Percentiles rank a stretch among this genome's conserved stretches.
Evolutionary conservation across 768 basidiomycete species (phyloP).

Genomic region (Lactifluus piperatus): DNA sequence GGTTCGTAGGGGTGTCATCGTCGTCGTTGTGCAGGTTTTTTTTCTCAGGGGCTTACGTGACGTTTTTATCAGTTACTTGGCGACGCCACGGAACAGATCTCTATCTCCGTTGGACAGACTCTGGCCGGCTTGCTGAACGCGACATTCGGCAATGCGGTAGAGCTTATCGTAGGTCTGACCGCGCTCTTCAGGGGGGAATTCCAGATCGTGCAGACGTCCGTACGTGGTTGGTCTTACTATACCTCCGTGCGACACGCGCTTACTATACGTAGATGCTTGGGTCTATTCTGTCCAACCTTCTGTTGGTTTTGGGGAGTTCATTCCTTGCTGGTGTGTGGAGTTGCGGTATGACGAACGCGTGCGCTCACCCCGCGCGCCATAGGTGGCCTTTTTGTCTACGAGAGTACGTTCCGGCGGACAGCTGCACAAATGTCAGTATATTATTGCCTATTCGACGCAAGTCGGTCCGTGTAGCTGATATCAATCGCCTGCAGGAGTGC

Average conservation of each 20-base stretch:
- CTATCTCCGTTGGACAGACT: slow-evolving; percentile 70
- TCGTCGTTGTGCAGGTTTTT: too few relatives aligned
- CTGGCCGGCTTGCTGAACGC: slow-evolving; percentile 84
- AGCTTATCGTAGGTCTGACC: slow-evolving; percentile 84
- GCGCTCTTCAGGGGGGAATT: slow-evolving; percentile 67
- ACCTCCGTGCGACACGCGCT: neutral
- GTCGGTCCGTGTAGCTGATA: neutral
- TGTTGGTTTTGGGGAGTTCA: slow-evolving; percentile 85
- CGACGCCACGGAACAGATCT: slow-evolving; percentile 76
- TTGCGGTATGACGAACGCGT: neutral
- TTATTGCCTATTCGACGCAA: neutral
- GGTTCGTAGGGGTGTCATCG: slow-evolving; percentile 32
- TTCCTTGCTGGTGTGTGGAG: slow-evolving; percentile 63
- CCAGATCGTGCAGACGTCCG: slow-evolving; percentile 87
- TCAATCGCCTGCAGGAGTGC: slow-evolving; percentile 2
- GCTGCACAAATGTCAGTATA: slow-evolving; percentile 76
- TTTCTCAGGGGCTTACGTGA: neutral
- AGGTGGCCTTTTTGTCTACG: slow-evolving; percentile 58
- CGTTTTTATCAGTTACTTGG: slow-evolving; percentile 49
- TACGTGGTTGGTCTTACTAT: slow-evolving; percentile 28
- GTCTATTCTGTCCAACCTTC: slow-evolving; percentile 82
- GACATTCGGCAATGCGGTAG: slow-evolving; percentile 75
- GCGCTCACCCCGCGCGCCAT: neutral
- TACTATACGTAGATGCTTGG: slow-evolving; percentile 60
- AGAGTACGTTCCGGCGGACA: slow-evolving; percentile 71